Base-by-base conservation (phyloP, 345 rosid species). In the Tarenaya hassleriana region DNA sequence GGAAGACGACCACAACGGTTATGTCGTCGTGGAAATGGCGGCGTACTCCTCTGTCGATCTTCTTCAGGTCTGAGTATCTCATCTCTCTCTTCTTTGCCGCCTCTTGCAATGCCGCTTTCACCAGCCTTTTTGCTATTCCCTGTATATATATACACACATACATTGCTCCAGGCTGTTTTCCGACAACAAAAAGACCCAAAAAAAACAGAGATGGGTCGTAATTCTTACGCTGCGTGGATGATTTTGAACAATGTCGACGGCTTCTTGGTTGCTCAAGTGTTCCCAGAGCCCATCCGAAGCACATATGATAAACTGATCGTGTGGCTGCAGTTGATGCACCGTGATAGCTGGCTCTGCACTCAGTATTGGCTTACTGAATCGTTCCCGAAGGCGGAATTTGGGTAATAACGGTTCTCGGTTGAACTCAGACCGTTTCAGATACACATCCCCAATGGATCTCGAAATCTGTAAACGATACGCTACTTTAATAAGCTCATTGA, bases 1-100 rank as follows among this genome's bases (percentile, higher is more conserved):
- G 81, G 67, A 84, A 90, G 72, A 86, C 70, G 4, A 90, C 88
- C 0, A 84, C 57, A 57, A 87, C 96, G 1, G 97, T 86, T 45
- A 82, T 87, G 72, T 90, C 97, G 38, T 90, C 97, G 37, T 90
- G 97, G 88, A 90, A 90, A 80, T 86, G 94, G 12, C 97, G 68
- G 8, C 97, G 65, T 3, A 90, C 95, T 0, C 95, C 95, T 4
- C 95, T 84, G 70, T 90, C 95, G 1, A 90, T 90, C 84, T 82
- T 84, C 72, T 90, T 90, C 73, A 90, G 66, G 79, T 90, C 98
- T 0, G 98, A 84, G 75, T 87, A 84, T 40, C 98, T 77, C 96
- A 91, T 84, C 66, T 87, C 96, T 66, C 98, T 66, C 77, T 91
- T 91, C 75, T 80, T 87, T 0, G 98, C 96, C 1, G 94, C 98